Conservation (phyloP, 306 rosid species). For the Biancaea sappan region DNA sequence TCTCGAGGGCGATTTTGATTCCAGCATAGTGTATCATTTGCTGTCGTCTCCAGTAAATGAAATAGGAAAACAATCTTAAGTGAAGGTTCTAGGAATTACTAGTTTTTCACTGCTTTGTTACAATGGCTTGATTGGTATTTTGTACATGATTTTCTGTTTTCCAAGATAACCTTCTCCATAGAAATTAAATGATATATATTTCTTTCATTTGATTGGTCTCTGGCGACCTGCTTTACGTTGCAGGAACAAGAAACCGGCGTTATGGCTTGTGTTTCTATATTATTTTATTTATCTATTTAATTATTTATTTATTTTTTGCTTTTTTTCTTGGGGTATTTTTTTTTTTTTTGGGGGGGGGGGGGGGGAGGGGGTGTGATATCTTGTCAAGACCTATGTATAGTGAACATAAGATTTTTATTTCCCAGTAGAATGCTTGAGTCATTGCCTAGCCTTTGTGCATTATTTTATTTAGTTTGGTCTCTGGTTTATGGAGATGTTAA, state of each 20-base stretch:
- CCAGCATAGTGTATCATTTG: background rate
- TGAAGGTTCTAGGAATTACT: background rate
- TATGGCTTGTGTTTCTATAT: no score
- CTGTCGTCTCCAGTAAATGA: background rate
- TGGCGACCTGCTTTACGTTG: background rate
- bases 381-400: background rate
- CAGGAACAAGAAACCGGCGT: background rate
- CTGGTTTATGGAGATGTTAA: background rate
- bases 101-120: background rate
- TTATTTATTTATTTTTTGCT: no score
- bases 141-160: background rate
- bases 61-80: background rate
- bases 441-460: background rate
- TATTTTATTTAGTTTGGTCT: background rate
- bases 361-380: no score
- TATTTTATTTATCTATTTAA: no score
- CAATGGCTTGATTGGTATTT: background rate
- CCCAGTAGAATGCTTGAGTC: background rate
- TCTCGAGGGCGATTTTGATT: background rate
- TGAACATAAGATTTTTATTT: background rate
- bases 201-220: background rate
- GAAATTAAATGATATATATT: background rate
- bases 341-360: background rate
- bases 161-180: background rate
- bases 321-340: no score